Conservation (phyloP, 805 yeast genomes). For the Yamadazyma takamatsuzukensis region DNA sequence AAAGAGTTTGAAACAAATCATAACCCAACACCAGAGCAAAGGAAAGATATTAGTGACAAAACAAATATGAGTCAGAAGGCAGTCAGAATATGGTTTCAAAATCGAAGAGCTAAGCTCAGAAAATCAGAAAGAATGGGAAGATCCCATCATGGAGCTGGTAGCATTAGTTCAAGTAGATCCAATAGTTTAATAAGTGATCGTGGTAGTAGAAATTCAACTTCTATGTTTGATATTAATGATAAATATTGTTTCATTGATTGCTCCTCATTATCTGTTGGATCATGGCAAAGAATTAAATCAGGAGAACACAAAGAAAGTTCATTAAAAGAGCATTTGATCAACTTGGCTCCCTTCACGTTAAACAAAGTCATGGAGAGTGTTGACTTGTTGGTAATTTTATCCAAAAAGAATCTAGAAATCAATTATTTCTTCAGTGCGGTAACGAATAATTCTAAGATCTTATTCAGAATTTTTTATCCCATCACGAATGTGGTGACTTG, state of each 20-base stretch:
- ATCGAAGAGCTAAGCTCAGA: slow-evolving; percentile 74
- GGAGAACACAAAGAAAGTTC: slow-evolving; percentile 47
- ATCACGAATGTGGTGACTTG: slow-evolving; percentile 56
- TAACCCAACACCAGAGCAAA: slow-evolving; percentile 68
- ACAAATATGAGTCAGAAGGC: slow-evolving; percentile 86
- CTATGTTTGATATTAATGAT: slow-evolving; percentile 49
- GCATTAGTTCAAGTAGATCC: slow-evolving; percentile 21
- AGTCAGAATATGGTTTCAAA: slow-evolving; percentile 92
- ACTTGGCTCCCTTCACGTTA: slow-evolving; percentile 64
- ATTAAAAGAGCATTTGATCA: slow-evolving; percentile 46
- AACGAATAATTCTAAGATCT: slow-evolving; percentile 60
- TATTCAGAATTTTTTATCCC: slow-evolving; percentile 73
- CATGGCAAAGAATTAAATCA: slow-evolving; percentile 75
- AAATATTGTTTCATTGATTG: slow-evolving; percentile 68
- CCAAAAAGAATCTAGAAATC: slow-evolving; percentile 66
- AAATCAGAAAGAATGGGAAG: slow-evolving; percentile 53
- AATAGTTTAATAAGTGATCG: too few relatives aligned
- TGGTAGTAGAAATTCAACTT: slow-evolving; percentile 6
- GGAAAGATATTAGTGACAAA: slow-evolving; percentile 64
- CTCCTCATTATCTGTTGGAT: slow-evolving; percentile 66
- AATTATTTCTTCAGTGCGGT: slow-evolving; percentile 77
- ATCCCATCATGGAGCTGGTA: slow-evolving; percentile 7
- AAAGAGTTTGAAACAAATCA: slow-evolving; percentile 68
- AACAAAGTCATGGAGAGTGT: slow-evolving; percentile 63
- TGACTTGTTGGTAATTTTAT: slow-evolving; percentile 66